Conservation (phyloP, 176 grass and related monocot genomes). For the Musa itinerans region DNA sequence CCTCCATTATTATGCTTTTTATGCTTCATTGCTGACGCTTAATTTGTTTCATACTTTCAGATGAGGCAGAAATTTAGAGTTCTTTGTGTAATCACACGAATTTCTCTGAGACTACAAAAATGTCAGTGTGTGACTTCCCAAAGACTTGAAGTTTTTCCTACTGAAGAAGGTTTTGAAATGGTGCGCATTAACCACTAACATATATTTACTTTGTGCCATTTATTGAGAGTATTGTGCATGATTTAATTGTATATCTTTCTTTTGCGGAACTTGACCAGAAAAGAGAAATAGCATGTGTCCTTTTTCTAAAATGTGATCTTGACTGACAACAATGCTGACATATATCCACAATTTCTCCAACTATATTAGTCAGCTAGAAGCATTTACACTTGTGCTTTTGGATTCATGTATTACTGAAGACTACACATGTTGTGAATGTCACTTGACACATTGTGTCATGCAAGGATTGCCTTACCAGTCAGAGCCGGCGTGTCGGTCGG, state of each 20-base stretch:
- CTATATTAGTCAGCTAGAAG: too few relatives aligned
- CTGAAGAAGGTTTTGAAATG: slow-evolving; percentile 4
- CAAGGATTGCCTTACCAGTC: too few relatives aligned
- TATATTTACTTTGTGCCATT: not conserved
- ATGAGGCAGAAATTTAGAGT: slow-evolving; percentile 9
- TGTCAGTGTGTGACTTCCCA: slow-evolving; percentile 6
- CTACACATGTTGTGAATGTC: too few relatives aligned
- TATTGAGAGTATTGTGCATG: not conserved
- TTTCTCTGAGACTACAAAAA: slow-evolving; percentile 1
- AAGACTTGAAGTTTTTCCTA: slow-evolving; percentile 3
- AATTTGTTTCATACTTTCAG: not conserved
- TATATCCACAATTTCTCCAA: too few relatives aligned
- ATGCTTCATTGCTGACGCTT: not conserved
- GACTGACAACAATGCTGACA: too few relatives aligned
- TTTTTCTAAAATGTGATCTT: not conserved
- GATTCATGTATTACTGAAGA: too few relatives aligned
- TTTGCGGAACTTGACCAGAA: not conserved
- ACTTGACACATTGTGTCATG: too few relatives aligned
- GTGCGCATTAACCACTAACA: not conserved
- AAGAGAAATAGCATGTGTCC: not conserved
- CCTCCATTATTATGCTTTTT: too few relatives aligned
- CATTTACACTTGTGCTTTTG: too few relatives aligned
- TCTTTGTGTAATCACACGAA: slow-evolving; percentile 9
- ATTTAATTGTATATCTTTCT: not conserved
- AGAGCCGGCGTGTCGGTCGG: too few relatives aligned